Base-by-base conservation (phyloP, 306 rosid genomes). In the Cicer judaicum region DNA sequence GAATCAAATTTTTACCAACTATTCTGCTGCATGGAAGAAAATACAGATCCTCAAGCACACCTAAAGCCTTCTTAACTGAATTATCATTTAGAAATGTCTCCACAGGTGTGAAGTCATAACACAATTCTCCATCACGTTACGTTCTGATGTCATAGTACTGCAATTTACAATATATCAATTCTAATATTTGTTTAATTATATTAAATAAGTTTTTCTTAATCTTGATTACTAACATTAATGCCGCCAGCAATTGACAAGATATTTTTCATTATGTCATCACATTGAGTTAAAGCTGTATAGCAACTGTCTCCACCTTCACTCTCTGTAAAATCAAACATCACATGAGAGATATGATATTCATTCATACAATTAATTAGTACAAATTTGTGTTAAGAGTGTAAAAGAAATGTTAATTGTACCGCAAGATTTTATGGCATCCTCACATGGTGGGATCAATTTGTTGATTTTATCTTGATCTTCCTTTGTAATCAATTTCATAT, bases 61-160 rank as follows among this genome's bases (percentile, higher is more conserved):
- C 97, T 55, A 94, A 79, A 38, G 95, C 91, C 1, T 74, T 64
- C 49, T 83, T 84, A 14, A 89, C 97, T 1, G 47, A 39, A 62
- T 78, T 41, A 72, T 63, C 0, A 79, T 88, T 88, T 36, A 94
- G 75, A 64, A 91, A 81, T 46, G 9, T 76, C 88, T 85, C 93
- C 88, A 91, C 18, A 73, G 82, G 86, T 43, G 91, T 86, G 88
- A 90, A 94, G 81, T 91, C 92, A 55, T 91, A 94, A 75, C 98
- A 94, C 70, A 91, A 54, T n/a, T 2, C 2, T 29, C 97, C 98
- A 42, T 39, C 80, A 62, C 98, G 91, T 76, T 85, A 44, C 91
- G 87, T 94, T 84, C 93, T 90, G 2, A 91, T 80, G 62, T 94
- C 98, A 77, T 89, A 94, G 81, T 86, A 80, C 98, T 94, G 86